These are phyloP conservation scores for Mesembryanthemum crystallinum DNA, from an alignment of 148 eudicot genomes.

Conservation along the genomic window DNA sequence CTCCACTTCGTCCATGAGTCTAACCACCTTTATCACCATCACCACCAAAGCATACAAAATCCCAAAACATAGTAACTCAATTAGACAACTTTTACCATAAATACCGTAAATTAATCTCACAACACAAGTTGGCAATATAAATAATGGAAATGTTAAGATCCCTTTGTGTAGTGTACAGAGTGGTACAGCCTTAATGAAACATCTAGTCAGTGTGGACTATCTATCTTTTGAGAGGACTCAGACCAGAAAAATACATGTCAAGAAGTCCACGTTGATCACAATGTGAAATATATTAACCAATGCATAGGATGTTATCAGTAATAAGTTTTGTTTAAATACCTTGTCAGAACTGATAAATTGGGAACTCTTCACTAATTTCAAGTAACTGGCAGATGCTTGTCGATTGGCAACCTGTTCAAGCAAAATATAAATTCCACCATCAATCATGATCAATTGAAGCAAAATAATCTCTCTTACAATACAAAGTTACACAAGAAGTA, in stretches of 20 bases:
- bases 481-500: neutral
- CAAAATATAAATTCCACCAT: conserved; percentile 1
- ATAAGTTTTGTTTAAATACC: conserved; percentile 40
- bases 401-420: conserved; percentile 63
- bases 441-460: neutral
- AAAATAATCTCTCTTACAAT: neutral
- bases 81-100: conserved; percentile 10
- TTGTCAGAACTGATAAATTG: conserved; percentile 83
- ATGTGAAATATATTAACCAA: neutral
- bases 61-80: conserved; percentile 8
- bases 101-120: neutral
- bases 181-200: neutral
- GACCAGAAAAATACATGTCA: too few species aligned
- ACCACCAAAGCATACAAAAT: conserved; percentile 13
- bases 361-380: conserved; percentile 67
- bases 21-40: conserved; percentile 60
- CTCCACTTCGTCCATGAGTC: conserved; percentile 96
- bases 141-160: conserved; percentile 1
- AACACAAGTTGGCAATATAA: conserved; percentile 6
- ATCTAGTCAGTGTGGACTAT: neutral
- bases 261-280: neutral
- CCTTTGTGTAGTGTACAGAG: neutral
- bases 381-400: conserved; percentile 62
- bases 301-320: neutral
- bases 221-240: neutral